phyloP scores from a whole-genome alignment of 176 grass and related monocot genomes.

The Areca catechu region DNA sequence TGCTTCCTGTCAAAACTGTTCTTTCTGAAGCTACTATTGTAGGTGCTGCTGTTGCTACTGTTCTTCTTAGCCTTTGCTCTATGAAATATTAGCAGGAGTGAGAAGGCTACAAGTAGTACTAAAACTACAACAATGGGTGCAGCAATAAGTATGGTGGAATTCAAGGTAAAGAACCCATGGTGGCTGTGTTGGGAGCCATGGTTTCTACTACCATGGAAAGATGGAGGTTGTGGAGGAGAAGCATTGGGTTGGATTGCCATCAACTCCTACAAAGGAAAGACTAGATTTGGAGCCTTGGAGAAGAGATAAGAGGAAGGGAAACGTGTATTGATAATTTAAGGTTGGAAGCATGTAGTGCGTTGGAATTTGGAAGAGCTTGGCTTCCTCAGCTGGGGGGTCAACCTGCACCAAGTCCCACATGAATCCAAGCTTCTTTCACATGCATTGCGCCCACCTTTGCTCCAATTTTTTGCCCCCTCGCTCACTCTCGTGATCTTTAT shows the following conservation, averaged over 20 bases:
- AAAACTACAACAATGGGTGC: conserved; percentile 19
- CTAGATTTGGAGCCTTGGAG: neutral
- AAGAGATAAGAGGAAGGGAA: conserved; percentile 6
- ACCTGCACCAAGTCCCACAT: conserved; percentile 20
- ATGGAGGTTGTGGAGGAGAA: conserved; percentile 8
- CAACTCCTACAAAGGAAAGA: no score
- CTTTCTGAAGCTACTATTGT: conserved; percentile 29
- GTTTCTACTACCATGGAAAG: neutral
- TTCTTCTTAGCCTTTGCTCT: conserved; percentile 24
- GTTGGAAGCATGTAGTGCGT: neutral
- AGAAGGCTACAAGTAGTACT: conserved; percentile 10
- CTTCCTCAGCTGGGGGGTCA: conserved; percentile 8
- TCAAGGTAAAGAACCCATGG: conserved; percentile 8
- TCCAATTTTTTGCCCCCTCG: neutral
- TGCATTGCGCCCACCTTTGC: conserved; percentile 24
- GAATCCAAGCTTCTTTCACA: conserved; percentile 31
- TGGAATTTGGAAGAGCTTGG: neutral
- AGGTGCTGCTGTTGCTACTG: conserved; percentile 3
- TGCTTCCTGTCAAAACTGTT: conserved; percentile 8
- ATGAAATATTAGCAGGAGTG: conserved; percentile 16
- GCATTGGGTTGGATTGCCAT: conserved; percentile 19
- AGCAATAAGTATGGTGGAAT: conserved; percentile 23
- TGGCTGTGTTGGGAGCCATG: neutral
- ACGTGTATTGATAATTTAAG: conserved; percentile 3
- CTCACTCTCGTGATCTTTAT: conserved; percentile 8